Conservation (phyloP, 495 filamentous ascomycete species). For the Annulohypoxylon moriforme region DNA sequence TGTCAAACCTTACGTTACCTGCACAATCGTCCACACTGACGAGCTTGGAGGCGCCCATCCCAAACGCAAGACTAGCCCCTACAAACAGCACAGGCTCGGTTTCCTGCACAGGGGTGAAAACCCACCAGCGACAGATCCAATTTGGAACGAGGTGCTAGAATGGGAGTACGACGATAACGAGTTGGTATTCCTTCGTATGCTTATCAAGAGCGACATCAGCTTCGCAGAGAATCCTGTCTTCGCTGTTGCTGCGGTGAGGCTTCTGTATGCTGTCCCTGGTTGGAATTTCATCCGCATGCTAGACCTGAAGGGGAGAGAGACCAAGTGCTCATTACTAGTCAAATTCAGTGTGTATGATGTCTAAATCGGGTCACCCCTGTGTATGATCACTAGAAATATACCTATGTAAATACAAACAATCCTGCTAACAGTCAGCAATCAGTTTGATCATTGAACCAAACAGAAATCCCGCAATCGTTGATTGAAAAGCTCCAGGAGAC, state of each 20-base stretch:
- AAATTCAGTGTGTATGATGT: conserved; percentile 59
- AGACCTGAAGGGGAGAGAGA: conserved; percentile 64
- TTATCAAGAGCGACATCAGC: conserved; percentile 66
- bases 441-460: too few relatives aligned
- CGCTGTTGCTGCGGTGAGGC: conserved; percentile 58
- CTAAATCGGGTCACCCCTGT: too few relatives aligned
- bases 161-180: conserved; percentile 68
- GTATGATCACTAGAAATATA: conserved; percentile 46
- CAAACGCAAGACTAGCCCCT: conserved; percentile 64
- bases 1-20: conserved; percentile 65
- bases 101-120: conserved; percentile 57
- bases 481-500: too few relatives aligned
- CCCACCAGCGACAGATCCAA: conserved; percentile 57
- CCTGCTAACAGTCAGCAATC: too few relatives aligned
- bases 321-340: conserved; percentile 61
- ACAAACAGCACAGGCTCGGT: conserved; percentile 58
- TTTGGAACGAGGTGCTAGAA: conserved; percentile 65
- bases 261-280: conserved; percentile 59
- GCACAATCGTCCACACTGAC: conserved; percentile 59
- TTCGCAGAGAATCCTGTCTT: conserved; percentile 62
- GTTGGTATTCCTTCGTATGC: conserved; percentile 62
- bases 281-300: conserved; percentile 66
- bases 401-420: too few relatives aligned
- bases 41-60: conserved; percentile 50
- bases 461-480: too few relatives aligned